Percentiles rank a stretch among this genome's conserved stretches.
phyloP scores from a whole-genome alignment of 768 basidiomycete genomes.

The Russula lepida region DNA sequence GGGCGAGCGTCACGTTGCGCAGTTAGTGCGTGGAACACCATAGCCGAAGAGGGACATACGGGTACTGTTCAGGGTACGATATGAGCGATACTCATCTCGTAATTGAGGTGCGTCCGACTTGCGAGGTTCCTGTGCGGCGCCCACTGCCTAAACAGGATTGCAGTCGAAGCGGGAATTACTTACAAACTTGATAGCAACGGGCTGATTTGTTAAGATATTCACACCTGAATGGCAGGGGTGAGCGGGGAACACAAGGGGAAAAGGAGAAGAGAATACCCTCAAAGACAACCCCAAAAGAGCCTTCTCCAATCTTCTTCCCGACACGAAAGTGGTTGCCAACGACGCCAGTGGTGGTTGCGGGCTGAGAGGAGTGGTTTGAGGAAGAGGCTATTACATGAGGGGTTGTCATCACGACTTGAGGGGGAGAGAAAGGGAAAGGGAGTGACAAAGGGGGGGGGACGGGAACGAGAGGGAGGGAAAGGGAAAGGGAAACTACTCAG shows the following conservation, averaged over 20 bases:
- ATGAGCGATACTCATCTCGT: slow-evolving; percentile 94
- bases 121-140: slow-evolving; percentile 64
- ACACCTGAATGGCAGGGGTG: slow-evolving; percentile 46
- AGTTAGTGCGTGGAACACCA: slow-evolving; percentile 1
- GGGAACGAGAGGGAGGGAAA: background rate
- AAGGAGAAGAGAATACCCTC: slow-evolving; percentile 52
- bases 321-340: slow-evolving; percentile 79
- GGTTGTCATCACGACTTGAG: slow-evolving; percentile 50
- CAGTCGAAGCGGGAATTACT: slow-evolving; percentile 27
- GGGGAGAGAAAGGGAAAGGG: slow-evolving; percentile 12
- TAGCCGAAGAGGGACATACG: slow-evolving; percentile 41
- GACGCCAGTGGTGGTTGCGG: slow-evolving; percentile 59
- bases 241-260: background rate
- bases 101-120: slow-evolving; percentile 98
- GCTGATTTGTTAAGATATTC: slow-evolving; percentile 75
- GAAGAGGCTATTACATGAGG: slow-evolving; percentile 81
- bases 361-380: slow-evolving; percentile 48
- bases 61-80: slow-evolving; percentile 88
- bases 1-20: background rate
- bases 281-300: slow-evolving; percentile 97
- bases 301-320: slow-evolving; percentile 98
- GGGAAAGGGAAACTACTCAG: background rate
- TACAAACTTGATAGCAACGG: slow-evolving; percentile 97
- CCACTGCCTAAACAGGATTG: slow-evolving; percentile 10
- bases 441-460: slow-evolving; percentile 16